A percentile compares a stretch with the other conserved stretches of the same genome.
Conservation (phyloP, 192 early-diverging fungal genomes). For the Paraglomus brasilianum region DNA sequence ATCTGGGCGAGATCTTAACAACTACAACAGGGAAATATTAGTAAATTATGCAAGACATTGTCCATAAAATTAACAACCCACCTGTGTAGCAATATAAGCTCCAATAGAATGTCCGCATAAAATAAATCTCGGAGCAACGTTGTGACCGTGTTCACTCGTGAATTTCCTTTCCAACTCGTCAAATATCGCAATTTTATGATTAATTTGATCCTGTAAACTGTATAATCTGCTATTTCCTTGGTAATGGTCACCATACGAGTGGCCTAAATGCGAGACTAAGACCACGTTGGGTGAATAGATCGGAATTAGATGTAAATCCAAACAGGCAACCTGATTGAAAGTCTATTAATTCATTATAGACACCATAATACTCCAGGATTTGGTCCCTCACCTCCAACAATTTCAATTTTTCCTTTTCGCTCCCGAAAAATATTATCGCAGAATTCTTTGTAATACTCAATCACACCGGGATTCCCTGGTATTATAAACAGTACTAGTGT, state of each 20-base stretch:
- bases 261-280: constrained; percentile 60
- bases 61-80: constrained; percentile 33
- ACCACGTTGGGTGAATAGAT: neutral
- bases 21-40: constrained; percentile 19
- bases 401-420: constrained; percentile 52
- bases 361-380: no score
- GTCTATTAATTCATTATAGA: neutral
- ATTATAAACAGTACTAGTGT: constrained; percentile 50
- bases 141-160: constrained; percentile 31
- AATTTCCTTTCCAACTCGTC: constrained; percentile 54
- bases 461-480: constrained; percentile 77
- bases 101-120: constrained; percentile 72
- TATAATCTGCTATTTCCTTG: constrained; percentile 34
- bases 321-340: neutral
- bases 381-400: constrained; percentile 58
- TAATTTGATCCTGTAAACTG: constrained; percentile 61
- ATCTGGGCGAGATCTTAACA: constrained; percentile 61
- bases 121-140: constrained; percentile 40
- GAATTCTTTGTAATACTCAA: constrained; percentile 82
- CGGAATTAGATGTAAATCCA: neutral
- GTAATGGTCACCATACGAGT: constrained; percentile 48
- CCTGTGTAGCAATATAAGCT: constrained; percentile 53
- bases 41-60: constrained; percentile 45
- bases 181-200: constrained; percentile 65
- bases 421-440: constrained; percentile 54